Evolutionary conservation across 1,139 yeast species (phyloP).

Genomic region (Yamadazyma triangularis): DNA sequence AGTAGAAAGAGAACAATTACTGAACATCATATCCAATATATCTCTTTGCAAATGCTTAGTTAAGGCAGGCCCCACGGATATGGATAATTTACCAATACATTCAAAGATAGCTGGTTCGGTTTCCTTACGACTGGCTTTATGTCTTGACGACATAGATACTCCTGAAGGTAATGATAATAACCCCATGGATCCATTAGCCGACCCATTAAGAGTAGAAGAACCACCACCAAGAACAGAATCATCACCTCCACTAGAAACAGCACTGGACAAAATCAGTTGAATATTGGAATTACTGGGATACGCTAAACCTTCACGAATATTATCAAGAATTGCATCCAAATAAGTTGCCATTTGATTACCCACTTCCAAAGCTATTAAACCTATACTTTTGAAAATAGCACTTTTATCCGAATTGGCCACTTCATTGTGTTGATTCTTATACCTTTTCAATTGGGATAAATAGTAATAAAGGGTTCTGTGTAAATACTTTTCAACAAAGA

Average conservation of each 20-base stretch:
- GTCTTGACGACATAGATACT: slow-evolving; percentile 48
- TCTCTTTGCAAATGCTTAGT: slow-evolving; percentile 85
- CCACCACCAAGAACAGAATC: slow-evolving; percentile 11
- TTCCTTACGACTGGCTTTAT: slow-evolving; percentile 57
- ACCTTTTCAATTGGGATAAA: slow-evolving; percentile 71
- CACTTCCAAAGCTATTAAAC: slow-evolving; percentile 79
- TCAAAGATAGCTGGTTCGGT: slow-evolving; percentile 86
- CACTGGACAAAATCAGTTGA: slow-evolving; percentile 41
- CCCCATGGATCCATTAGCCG: slow-evolving; percentile 4
- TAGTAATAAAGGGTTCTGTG: slow-evolving; percentile 78
- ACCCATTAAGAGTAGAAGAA: slow-evolving; percentile 1
- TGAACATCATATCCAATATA: slow-evolving; percentile 71
- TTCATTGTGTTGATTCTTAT: slow-evolving; percentile 43
- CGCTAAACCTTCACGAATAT: slow-evolving; percentile 75
- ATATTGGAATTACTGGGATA: slow-evolving; percentile 36
- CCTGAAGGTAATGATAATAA: slow-evolving; percentile 24
- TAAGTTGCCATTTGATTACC: slow-evolving; percentile 86
- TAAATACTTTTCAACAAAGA: slow-evolving; percentile 76
- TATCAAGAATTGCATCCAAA: slow-evolving; percentile 79
- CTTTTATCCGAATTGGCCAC: slow-evolving; percentile 57
- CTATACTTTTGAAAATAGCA: slow-evolving; percentile 77
- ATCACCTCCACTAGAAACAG: slow-evolving; percentile 26
- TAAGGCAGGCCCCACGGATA: slow-evolving; percentile 92
- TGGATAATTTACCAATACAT: slow-evolving; percentile 81
- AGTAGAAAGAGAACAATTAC: slow-evolving; percentile 73